phyloP scores from a whole-genome alignment of 257 asterid species.

The Penstemon eatonii region DNA sequence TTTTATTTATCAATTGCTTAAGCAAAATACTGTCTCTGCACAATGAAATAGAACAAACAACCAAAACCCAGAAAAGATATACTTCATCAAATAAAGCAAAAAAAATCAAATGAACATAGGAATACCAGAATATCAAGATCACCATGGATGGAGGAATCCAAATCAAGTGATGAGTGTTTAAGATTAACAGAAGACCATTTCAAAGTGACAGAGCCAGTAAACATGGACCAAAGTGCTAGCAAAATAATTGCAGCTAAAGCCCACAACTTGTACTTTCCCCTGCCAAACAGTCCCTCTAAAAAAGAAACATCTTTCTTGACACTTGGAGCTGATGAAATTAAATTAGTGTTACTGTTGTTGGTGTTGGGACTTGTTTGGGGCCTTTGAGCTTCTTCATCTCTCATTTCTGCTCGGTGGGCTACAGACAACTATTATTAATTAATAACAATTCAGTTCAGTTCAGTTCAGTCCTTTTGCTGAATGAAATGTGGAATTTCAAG shows the following conservation, averaged over 20 bases:
- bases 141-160: constrained; percentile 53
- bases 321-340: constrained; percentile 27
- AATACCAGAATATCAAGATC: constrained; percentile 87
- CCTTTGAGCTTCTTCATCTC: constrained; percentile 66
- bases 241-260: constrained; percentile 70
- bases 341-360: constrained; percentile 28
- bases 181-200: constrained; percentile 74
- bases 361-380: constrained; percentile 33
- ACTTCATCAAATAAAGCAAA: neutral
- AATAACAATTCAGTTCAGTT: neutral
- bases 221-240: constrained; percentile 94
- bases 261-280: constrained; percentile 91
- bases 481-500: neutral
- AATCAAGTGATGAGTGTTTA: constrained; percentile 43
- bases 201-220: constrained; percentile 84
- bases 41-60: neutral
- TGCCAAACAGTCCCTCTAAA: constrained; percentile 56
- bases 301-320: constrained; percentile 56
- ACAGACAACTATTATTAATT: neutral
- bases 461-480: constrained; percentile 11
- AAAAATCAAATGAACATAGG: neutral
- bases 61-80: neutral
- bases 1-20: no score
- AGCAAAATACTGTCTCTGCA: no score
- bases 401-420: constrained; percentile 45